Conservation (phyloP, 2,329 filamentous ascomycete genomes). For the Ophiostoma quercus region DNA sequence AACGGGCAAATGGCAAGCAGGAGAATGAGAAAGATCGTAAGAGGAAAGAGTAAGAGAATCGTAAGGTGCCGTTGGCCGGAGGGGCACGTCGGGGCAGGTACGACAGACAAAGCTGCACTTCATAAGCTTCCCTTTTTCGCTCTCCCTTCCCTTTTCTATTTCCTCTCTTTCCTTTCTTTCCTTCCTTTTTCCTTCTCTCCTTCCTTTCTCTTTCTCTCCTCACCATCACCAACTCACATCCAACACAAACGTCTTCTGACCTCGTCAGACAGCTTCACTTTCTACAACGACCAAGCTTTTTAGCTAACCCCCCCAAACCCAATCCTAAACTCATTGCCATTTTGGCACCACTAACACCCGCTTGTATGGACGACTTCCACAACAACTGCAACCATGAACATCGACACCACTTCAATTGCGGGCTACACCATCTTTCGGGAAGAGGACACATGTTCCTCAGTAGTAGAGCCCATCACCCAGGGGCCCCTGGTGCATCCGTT, state of each 20-base stretch:
- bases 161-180: background rate
- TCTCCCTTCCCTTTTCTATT: constrained; percentile 8
- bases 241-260: background rate
- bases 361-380: constrained; percentile 27
- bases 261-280: constrained; percentile 10
- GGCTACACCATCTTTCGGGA: constrained; percentile 45
- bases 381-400: constrained; percentile 35
- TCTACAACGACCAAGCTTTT: background rate
- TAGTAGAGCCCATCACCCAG: constrained; percentile 31
- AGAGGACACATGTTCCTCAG: constrained; percentile 38
- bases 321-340: constrained; percentile 7
- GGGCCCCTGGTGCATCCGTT: constrained; percentile 37
- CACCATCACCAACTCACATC: constrained; percentile 12
- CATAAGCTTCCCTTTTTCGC: constrained; percentile 8
- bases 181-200: background rate
- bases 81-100: constrained; percentile 12
- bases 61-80: background rate
- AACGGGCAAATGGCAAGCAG: background rate
- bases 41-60: constrained; percentile 4
- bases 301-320: background rate
- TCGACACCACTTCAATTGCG: constrained; percentile 41
- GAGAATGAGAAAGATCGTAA: background rate
- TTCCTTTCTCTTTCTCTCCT: background rate
- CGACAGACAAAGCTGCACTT: background rate
- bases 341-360: constrained; percentile 20